These are phyloP conservation scores for Skeletonema menzelii DNA, from an alignment of 108 stramenopile genomes.

Conservation along the genomic window DNA sequence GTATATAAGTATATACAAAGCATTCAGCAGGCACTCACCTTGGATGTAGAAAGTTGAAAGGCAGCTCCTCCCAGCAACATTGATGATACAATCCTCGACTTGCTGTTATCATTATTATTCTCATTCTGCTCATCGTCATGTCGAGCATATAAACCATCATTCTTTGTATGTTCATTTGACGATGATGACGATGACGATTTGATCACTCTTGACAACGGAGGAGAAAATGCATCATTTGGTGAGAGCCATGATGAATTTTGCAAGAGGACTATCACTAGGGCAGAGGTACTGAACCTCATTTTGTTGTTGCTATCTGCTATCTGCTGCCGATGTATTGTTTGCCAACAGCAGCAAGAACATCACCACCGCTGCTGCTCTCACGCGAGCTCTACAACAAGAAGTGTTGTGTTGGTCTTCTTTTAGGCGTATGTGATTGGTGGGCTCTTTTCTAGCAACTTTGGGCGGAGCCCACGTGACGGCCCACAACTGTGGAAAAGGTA, in stretches of 20 bases:
- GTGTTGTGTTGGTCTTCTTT: too few species aligned
- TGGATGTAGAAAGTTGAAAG: not conserved
- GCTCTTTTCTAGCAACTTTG: too few species aligned
- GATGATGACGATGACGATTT: not conserved
- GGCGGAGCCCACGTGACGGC: too few species aligned
- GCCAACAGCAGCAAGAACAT: not conserved
- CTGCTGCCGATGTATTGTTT: not conserved
- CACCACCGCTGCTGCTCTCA: too few species aligned
- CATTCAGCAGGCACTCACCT: not conserved
- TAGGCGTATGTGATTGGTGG: too few species aligned
- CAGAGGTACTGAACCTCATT: not conserved
- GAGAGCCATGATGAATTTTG: not conserved
- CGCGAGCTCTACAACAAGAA: too few species aligned
- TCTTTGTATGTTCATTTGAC: not conserved
- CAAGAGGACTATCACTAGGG: not conserved
- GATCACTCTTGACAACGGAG: not conserved
- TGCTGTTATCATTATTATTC: not conserved
- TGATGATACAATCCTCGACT: not conserved
- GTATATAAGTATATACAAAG: too few species aligned
- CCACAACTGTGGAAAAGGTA: too few species aligned
- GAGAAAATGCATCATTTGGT: not conserved
- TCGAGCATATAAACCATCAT: not conserved
- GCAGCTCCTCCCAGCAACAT: not conserved
- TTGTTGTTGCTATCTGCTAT: not conserved
- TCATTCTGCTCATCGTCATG: not conserved